Percentiles rank a stretch among this genome's conserved stretches.
Evolutionary conservation across 1,284 basidiomycete species (phyloP).

Genomic region (Malassezia caprae): DNA sequence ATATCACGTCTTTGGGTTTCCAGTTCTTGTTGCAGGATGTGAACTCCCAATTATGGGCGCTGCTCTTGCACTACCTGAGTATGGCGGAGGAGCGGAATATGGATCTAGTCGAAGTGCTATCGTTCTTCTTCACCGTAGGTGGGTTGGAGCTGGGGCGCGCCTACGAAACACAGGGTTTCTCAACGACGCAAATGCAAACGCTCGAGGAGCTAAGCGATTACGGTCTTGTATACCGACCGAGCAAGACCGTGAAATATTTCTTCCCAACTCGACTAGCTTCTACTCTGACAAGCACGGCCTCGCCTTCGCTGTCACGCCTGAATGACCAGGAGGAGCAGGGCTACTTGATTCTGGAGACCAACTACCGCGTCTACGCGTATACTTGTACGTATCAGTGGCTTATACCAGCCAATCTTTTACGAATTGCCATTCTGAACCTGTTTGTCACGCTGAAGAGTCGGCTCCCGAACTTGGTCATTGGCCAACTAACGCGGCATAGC

Average conservation of each 20-base stretch:
- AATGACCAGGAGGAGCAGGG: conserved; percentile 53
- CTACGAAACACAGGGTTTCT: conserved; percentile 74
- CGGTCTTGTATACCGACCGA: conserved; percentile 66
- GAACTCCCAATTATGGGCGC: conserved; percentile 95
- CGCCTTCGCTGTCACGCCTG: conserved; percentile 26
- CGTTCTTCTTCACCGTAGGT: conserved; percentile 64
- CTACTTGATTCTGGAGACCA: conserved; percentile 95
- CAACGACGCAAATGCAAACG: conserved; percentile 71
- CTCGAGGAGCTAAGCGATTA: conserved; percentile 86
- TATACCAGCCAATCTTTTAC: conserved; percentile 71
- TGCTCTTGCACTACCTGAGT: conserved; percentile 69
- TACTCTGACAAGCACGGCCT: conserved; percentile 63
- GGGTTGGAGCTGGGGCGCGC: conserved; percentile 38
- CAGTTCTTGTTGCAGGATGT: conserved; percentile 92
- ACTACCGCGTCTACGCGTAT: conserved; percentile 96
- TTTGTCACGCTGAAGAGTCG: conserved; percentile 86
- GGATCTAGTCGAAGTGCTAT: conserved; percentile 85
- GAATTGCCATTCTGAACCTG: conserved; percentile 88
- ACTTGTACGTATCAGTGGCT: conserved; percentile 57
- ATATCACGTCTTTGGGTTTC: conserved; percentile 89
- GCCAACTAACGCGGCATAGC: conserved; percentile 83
- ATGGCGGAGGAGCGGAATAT: conserved; percentile 50
- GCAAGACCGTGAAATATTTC: conserved; percentile 57
- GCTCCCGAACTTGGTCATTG: conserved; percentile 91
- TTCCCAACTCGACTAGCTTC: conserved; percentile 93